Evolutionary conservation across 176 grass and related monocot genomes (phyloP).

Genomic region (Oryza coarctata): DNA sequence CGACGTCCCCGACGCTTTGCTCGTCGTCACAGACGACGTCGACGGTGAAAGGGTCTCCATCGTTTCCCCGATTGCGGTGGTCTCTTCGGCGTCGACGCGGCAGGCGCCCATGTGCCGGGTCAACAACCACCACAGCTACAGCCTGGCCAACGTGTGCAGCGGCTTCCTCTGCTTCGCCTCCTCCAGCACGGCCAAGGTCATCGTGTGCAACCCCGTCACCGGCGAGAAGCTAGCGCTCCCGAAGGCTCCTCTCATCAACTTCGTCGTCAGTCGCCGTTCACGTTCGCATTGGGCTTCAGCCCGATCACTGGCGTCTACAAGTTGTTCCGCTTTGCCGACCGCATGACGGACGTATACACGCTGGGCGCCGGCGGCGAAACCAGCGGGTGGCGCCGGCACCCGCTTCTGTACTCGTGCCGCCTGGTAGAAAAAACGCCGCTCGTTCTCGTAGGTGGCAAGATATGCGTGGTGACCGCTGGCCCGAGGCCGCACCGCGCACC

Average conservation of each 20-base stretch:
- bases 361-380: not conserved
- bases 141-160: not conserved
- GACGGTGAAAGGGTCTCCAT: not conserved
- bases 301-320: not conserved
- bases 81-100: not conserved
- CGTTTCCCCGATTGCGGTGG: not conserved
- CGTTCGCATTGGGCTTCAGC: not conserved
- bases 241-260: not conserved
- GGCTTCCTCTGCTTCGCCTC: not conserved
- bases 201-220: slow-evolving; percentile 9
- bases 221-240: not conserved
- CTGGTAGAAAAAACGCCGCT: not conserved
- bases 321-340: not conserved
- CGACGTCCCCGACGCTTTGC: not conserved
- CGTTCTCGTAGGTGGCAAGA: not conserved
- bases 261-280: too few relatives aligned
- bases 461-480: not conserved
- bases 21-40: not conserved
- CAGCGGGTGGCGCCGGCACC: not conserved
- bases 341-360: not conserved
- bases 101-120: not conserved
- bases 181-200: not conserved
- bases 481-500: too few relatives aligned
- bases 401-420: not conserved
- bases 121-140: not conserved